Evolutionary conservation across 805 yeast genomes (phyloP).

Genomic region (Dipodascus geniculatus): DNA sequence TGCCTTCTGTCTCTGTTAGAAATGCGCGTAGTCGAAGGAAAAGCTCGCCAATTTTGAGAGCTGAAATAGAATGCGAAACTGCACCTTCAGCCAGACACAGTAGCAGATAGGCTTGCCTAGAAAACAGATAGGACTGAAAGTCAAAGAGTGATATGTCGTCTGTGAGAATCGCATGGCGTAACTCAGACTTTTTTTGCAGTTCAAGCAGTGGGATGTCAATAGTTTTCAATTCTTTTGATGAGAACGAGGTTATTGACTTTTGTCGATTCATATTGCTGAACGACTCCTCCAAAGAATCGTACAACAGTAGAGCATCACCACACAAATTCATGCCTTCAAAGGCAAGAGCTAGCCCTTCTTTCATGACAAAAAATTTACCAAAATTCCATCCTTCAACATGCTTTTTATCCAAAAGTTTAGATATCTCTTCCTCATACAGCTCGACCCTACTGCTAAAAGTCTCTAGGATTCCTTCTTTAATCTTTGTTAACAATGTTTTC

Average conservation of each 20-base stretch:
- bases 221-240: slow-evolving; percentile 10
- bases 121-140: slow-evolving; percentile 27
- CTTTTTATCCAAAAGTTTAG: slow-evolving; percentile 26
- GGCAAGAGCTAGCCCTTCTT: slow-evolving; percentile 41
- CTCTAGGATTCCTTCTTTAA: slow-evolving; percentile 39
- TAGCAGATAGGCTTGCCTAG: slow-evolving; percentile 25
- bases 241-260: slow-evolving; percentile 22
- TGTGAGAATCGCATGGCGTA: slow-evolving; percentile 24
- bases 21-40: slow-evolving; percentile 26
- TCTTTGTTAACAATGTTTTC: slow-evolving; percentile 31
- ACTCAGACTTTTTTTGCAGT: slow-evolving; percentile 12
- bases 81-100: slow-evolving; percentile 21
- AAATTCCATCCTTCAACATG: slow-evolving; percentile 34
- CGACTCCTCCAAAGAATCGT: slow-evolving; percentile 32
- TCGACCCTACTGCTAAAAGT: slow-evolving; percentile 42
- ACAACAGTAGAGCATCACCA: slow-evolving; percentile 48
- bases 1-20: slow-evolving; percentile 28
- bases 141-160: slow-evolving; percentile 29
- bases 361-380: slow-evolving; percentile 32
- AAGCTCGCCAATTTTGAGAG: slow-evolving; percentile 18
- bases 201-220: slow-evolving; percentile 12
- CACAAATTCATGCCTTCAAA: slow-evolving; percentile 43
- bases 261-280: slow-evolving; percentile 17
- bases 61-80: slow-evolving; percentile 14
- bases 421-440: slow-evolving; percentile 30